Conservation (phyloP, 1,284 basidiomycete species). For the Testicularia cyperi region DNA sequence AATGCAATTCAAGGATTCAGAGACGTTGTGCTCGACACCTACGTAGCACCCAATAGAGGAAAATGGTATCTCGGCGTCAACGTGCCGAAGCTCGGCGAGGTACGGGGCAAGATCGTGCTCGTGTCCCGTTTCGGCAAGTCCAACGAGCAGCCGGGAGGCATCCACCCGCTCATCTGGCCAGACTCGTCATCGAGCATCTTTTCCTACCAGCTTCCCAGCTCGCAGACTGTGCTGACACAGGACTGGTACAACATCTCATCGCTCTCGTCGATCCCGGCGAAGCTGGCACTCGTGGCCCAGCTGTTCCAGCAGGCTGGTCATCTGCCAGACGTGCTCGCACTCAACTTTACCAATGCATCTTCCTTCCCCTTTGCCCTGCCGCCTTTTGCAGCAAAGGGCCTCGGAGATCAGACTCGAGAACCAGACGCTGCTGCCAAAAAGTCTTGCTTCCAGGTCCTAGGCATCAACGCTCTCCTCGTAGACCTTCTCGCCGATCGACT, state of each 20-base stretch:
- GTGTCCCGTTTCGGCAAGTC: constrained; percentile 30
- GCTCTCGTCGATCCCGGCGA: constrained; percentile 19
- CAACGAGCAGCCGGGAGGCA: constrained; percentile 34
- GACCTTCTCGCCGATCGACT: constrained; percentile 16
- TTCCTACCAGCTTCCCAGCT: constrained; percentile 14
- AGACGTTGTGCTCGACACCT: constrained; percentile 11
- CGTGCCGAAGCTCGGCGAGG: constrained; percentile 30
- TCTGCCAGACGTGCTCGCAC: constrained; percentile 2
- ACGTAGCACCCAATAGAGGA: constrained; percentile 7
- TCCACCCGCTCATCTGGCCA: constrained; percentile 50
- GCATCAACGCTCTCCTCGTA: constrained; percentile 25
- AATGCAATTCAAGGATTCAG: constrained; percentile 21
- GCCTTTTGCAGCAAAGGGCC: constrained; percentile 33
- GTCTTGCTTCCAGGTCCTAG: constrained; percentile 12
- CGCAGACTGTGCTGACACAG: constrained; percentile 20
- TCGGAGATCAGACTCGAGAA: constrained; percentile 8
- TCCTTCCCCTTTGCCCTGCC: constrained; percentile 37
- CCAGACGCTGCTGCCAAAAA: background rate
- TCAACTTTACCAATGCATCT: constrained; percentile 37
- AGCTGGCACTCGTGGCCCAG: constrained; percentile 19
- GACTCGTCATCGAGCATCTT: constrained; percentile 16
- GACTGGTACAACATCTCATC: constrained; percentile 44
- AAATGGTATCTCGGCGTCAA: constrained; percentile 35
- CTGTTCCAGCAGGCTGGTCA: constrained; percentile 12
- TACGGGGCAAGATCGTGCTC: constrained; percentile 37